Evolutionary conservation across 1,139 yeast genomes (phyloP), one percentile per base, ranked within the genome.

Genomic region (Insectozyma bohioensis): DNA sequence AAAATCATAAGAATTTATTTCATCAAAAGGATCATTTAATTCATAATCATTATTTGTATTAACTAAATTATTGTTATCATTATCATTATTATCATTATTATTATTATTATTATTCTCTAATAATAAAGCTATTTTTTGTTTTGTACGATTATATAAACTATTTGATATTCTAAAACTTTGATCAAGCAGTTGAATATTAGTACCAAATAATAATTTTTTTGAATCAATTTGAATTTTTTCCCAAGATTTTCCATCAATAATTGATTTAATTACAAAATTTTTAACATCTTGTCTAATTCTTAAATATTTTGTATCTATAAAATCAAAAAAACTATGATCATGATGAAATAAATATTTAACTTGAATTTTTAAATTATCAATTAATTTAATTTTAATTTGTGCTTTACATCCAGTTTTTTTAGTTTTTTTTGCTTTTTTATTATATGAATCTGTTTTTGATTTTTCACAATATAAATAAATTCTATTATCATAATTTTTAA

Each of bases 101-200:
- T n/a, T n/a, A n/a, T n/a, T n/a, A n/a, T n/a, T n/a, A n/a, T n/a
- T n/a, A n/a, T n/a, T n/a, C n/a, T n/a, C n/a, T n/a, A n/a, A n/a
- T n/a, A n/a, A n/a, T n/a, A n/a, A n/a, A n/a, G n/a, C 24, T 11
- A 22, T n/a, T 22, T 11, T 22, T 22, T 9, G n/a, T 12, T 22
- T 22, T 4, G 8, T 9, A 11, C 15, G 4, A 22, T 8, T 8
- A n/a, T 12, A 12, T 4, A 12, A 11, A 8, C 6, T 4, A 22
- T 22, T 22, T 22, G 24, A 7, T 11, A 22, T 22, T 22, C 8
- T 22, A 9, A 20, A 8, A 22, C 17, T 24, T 14, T 24, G 26
- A 24, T 24, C 26, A 7, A 24, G 10, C 8, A 9, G 17, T n/a
- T 13, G 14, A 9, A 24, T 13, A n/a, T 24, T 24, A 5, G 26